Conservation (phyloP, 2,329 filamentous ascomycete genomes). For the Sphaerostilbella broomeana region DNA sequence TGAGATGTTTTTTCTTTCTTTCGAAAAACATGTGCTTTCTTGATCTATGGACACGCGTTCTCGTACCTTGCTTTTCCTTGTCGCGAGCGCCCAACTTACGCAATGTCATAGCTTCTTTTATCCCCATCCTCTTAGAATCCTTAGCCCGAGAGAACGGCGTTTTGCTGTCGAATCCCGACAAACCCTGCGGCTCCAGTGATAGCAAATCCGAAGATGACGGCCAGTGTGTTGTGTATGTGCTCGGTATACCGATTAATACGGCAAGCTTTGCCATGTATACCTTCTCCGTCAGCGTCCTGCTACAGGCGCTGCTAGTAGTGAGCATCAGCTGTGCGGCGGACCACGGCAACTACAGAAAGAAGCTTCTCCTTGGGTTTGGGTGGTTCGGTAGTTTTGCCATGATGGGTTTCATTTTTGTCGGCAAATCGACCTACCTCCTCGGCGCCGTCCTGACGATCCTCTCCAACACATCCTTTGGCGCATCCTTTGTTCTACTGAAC, state of each 20-base stretch:
- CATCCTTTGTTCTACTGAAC: constrained; percentile 91
- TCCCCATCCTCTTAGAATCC: constrained; percentile 91
- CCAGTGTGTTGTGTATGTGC: constrained; percentile 76
- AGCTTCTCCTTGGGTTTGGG: constrained; percentile 77
- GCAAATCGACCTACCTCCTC: constrained; percentile 68
- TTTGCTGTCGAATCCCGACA: constrained; percentile 67
- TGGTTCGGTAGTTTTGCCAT: constrained; percentile 73
- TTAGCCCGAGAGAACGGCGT: constrained; percentile 89
- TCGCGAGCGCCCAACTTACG: neutral
- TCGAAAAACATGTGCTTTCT: neutral
- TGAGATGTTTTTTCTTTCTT: neutral
- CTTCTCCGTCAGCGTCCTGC: constrained; percentile 83
- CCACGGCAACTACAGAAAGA: constrained; percentile 87
- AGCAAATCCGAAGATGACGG: constrained; percentile 44
- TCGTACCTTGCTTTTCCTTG: neutral
- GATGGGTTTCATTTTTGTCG: constrained; percentile 80
- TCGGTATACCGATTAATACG: constrained; percentile 86
- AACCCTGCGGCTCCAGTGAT: constrained; percentile 64
- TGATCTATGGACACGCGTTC: constrained; percentile 1
- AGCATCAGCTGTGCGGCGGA: constrained; percentile 95
- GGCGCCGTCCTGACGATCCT: constrained; percentile 81
- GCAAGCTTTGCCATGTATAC: constrained; percentile 98
- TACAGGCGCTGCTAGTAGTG: constrained; percentile 86
- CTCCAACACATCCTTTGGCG: constrained; percentile 89
- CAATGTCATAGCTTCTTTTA: constrained; percentile 66